phyloP scores from a whole-genome alignment of 1,284 basidiomycete species.

The Ustilago lituana region DNA sequence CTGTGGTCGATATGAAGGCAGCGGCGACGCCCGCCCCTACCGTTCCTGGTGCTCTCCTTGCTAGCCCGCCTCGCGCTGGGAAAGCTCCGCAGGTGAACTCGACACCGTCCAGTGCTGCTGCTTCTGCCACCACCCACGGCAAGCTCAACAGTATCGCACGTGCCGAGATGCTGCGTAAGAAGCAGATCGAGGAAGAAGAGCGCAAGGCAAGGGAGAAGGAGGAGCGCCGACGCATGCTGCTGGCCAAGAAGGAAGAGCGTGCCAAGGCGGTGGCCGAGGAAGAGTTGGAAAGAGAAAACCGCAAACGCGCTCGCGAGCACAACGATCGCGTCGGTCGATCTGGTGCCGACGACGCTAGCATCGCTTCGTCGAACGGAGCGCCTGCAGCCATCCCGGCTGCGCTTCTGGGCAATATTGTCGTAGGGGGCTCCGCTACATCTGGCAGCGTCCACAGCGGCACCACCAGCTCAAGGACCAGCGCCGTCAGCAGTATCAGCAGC shows the following conservation, averaged over 20 bases:
- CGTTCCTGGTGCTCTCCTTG: slow-evolving; percentile 39
- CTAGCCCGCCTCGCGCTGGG: slow-evolving; percentile 22
- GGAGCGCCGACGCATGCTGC: slow-evolving; percentile 44
- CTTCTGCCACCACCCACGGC: slow-evolving; percentile 19
- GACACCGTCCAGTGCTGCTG: slow-evolving; percentile 23
- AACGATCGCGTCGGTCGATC: slow-evolving; percentile 30
- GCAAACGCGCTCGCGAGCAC: slow-evolving; percentile 43
- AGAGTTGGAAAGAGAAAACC: slow-evolving; percentile 41
- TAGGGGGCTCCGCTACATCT: slow-evolving; percentile 21
- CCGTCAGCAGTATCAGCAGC: slow-evolving; percentile 39
- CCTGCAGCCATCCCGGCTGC: slow-evolving; percentile 41
- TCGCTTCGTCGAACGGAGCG: slow-evolving; percentile 26
- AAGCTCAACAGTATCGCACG: slow-evolving; percentile 50
- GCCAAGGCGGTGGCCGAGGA: slow-evolving; percentile 44
- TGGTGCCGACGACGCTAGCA: slow-evolving; percentile 28
- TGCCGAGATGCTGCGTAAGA: slow-evolving; percentile 50
- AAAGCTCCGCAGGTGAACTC: slow-evolving; percentile 30
- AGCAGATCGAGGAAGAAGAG: slow-evolving; percentile 53
- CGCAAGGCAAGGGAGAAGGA: slow-evolving; percentile 49
- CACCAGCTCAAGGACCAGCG: slow-evolving; percentile 28
- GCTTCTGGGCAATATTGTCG: slow-evolving; percentile 23
- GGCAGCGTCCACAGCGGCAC: slow-evolving; percentile 16
- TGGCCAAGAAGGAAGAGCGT: slow-evolving; percentile 46
- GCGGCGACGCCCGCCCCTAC: slow-evolving; percentile 11
- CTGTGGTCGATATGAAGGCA: slow-evolving; percentile 2